phyloP scores from a whole-genome alignment of 129 eudicot species.

The Deinandra increscens region DNA sequence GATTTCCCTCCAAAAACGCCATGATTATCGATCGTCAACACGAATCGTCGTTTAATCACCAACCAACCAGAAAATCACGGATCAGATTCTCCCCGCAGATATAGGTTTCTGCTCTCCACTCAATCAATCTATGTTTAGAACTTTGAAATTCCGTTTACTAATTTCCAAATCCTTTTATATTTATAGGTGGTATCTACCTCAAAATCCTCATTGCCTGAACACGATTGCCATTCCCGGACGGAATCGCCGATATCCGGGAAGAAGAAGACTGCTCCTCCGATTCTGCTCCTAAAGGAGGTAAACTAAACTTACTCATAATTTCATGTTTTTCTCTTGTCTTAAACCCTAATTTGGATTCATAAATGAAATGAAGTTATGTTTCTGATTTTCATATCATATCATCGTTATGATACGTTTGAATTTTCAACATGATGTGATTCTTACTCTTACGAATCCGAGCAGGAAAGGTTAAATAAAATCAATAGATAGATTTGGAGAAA shows the following conservation, averaged over 20 bases:
- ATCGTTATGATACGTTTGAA: slow-evolving; percentile 4
- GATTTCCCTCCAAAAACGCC: background rate
- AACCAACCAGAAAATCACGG: slow-evolving; percentile 49
- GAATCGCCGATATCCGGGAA: slow-evolving; percentile 40
- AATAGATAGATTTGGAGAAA: slow-evolving; percentile 50
- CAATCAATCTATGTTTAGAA: slow-evolving; percentile 23
- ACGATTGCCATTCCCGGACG: slow-evolving; percentile 37
- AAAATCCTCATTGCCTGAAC: slow-evolving; percentile 20
- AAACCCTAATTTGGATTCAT: slow-evolving; percentile 15
- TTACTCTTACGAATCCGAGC: slow-evolving; percentile 23
- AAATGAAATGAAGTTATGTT: too few relatives aligned
- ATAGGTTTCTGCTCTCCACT: slow-evolving; percentile 24
- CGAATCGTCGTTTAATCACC: too few relatives aligned
- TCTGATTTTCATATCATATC: too few relatives aligned
- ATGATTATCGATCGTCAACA: too few relatives aligned
- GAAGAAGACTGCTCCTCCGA: slow-evolving; percentile 35
- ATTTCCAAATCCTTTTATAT: slow-evolving; percentile 16
- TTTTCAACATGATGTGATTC: slow-evolving; percentile 5
- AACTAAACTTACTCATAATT: slow-evolving; percentile 16
- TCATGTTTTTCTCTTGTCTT: too few relatives aligned
- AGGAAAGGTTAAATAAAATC: slow-evolving; percentile 74
- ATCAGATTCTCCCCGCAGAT: slow-evolving; percentile 44
- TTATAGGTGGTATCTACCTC: slow-evolving; percentile 13
- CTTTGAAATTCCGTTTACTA: slow-evolving; percentile 1
- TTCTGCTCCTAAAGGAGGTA: slow-evolving; percentile 44